Percentiles rank a stretch among this genome's conserved stretches.
These are phyloP conservation scores for Crepidotus variabilis DNA, from an alignment of 768 basidiomycete species.

Conservation along the genomic window DNA sequence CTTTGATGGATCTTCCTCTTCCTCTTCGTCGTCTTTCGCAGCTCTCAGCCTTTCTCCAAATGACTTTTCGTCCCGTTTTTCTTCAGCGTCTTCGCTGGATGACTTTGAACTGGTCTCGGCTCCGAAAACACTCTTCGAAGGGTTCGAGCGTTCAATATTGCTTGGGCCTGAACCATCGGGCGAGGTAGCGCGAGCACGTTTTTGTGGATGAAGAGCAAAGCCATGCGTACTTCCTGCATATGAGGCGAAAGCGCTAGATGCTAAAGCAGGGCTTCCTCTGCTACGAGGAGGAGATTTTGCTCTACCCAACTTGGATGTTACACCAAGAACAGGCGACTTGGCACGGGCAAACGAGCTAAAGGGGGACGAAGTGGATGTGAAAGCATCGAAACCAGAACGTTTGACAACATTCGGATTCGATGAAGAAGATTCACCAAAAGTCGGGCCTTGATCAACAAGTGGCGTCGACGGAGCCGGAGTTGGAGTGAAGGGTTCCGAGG, in stretches of 20 bases:
- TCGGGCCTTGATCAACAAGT: conserved; percentile 8
- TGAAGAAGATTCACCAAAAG: conserved; percentile 10
- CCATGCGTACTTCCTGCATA: conserved; percentile 52
- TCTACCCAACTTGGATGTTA: conserved; percentile 34
- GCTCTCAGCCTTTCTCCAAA: conserved; percentile 71
- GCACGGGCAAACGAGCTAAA: conserved; percentile 44
- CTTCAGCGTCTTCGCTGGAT: conserved; percentile 35
- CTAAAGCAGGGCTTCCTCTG: conserved; percentile 26
- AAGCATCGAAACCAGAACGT: conserved; percentile 54
- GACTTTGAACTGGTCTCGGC: conserved; percentile 6
- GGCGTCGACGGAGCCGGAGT: conserved; percentile 15
- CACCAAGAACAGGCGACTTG: conserved; percentile 52
- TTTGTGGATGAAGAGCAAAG: conserved; percentile 48
- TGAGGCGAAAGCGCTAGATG: conserved; percentile 53
- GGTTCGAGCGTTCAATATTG: conserved; percentile 37
- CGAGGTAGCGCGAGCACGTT: conserved; percentile 52
- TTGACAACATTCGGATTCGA: conserved; percentile 26
- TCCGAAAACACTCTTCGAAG: conserved; percentile 17
- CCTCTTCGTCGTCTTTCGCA: conserved; percentile 55
- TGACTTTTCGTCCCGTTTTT: conserved; percentile 31
- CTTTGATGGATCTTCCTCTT: conserved; percentile 47
- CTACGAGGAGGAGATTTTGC: conserved; percentile 58
- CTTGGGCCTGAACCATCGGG: conserved; percentile 42
- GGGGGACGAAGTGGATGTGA: conserved; percentile 47
- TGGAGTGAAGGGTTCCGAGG: conserved; percentile 20